phyloP scores from a whole-genome alignment of 2,329 filamentous ascomycete species.

The Pestalotiopsis sp. region DNA sequence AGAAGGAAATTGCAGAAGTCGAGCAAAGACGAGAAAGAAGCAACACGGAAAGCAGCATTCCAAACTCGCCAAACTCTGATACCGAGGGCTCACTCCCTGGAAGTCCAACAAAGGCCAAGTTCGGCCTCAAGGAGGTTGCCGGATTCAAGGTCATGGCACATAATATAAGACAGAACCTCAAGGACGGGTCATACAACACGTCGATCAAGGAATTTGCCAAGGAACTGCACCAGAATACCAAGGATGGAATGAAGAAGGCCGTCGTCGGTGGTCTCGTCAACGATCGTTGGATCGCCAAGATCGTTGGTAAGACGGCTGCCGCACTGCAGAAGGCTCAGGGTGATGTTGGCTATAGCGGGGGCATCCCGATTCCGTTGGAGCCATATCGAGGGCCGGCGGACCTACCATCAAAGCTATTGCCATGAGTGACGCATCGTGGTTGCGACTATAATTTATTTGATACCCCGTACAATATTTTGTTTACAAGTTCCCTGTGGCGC shows the following conservation, averaged over 20 bases:
- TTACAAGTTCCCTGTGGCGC: not conserved
- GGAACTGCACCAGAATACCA: constrained; percentile 30
- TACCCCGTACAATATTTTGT: not conserved
- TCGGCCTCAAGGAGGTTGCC: constrained; percentile 12
- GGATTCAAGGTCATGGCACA: constrained; percentile 9
- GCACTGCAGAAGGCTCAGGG: constrained; percentile 9
- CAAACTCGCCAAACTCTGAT: constrained; percentile 6
- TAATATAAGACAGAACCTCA: constrained; percentile 21
- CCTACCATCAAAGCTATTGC: constrained; percentile 8
- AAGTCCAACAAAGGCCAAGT: constrained; percentile 1
- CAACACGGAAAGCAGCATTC: not conserved
- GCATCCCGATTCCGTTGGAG: constrained; percentile 5
- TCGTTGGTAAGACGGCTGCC: constrained; percentile 45
- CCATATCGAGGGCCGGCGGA: constrained; percentile 5
- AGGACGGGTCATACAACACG: constrained; percentile 29
- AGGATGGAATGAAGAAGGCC: constrained; percentile 48
- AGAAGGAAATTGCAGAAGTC: constrained; percentile 40
- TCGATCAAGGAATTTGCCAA: constrained; percentile 8
- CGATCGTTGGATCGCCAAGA: constrained; percentile 56
- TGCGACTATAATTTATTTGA: not conserved
- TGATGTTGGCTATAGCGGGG: constrained; percentile 8
- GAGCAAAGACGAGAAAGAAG: not conserved
- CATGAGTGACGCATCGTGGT: not conserved
- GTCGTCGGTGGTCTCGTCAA: constrained; percentile 49
- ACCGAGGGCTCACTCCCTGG: not conserved